Evolutionary conservation across 805 yeast genomes (phyloP).

Genomic region (Komagataella pastoris): DNA sequence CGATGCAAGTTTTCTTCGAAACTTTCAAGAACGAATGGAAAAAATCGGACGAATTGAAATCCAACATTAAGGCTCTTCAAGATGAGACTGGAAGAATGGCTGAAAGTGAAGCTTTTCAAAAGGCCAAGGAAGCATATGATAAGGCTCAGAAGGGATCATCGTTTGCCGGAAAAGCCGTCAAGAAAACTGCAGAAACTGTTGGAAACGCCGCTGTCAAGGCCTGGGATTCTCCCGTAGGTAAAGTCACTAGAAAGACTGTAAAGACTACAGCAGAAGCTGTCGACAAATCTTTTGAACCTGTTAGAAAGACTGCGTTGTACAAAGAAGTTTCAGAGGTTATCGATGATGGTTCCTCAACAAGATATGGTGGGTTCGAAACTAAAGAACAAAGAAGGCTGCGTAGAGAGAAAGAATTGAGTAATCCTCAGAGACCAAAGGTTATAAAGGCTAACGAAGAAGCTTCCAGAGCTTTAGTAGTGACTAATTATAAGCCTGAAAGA

Average conservation of each 20-base stretch:
- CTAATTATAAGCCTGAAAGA: constrained; percentile 65
- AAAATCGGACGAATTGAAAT: constrained; percentile 80
- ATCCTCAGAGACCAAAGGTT: constrained; percentile 49
- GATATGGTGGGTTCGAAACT: constrained; percentile 86
- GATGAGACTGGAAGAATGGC: constrained; percentile 93
- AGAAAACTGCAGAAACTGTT: constrained; percentile 86
- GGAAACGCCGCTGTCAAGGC: constrained; percentile 84
- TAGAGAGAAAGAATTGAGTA: constrained; percentile 47
- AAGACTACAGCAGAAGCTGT: constrained; percentile 69
- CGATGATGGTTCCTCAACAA: constrained; percentile 79
- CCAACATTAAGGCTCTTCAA: constrained; percentile 85
- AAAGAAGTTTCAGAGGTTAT: constrained; percentile 81
- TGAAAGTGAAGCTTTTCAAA: constrained; percentile 86
- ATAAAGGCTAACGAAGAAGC: constrained; percentile 73
- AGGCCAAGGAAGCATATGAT: constrained; percentile 86
- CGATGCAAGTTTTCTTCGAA: constrained; percentile 84
- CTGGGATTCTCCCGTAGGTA: constrained; percentile 93
- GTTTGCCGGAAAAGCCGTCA: constrained; percentile 51
- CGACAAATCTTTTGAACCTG: constrained; percentile 87
- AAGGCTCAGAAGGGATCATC: constrained; percentile 64
- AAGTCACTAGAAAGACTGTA: constrained; percentile 80
- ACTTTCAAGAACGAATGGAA: constrained; percentile 88
- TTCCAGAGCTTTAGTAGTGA: constrained; percentile 70
- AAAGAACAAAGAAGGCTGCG: constrained; percentile 70
- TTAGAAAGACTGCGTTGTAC: constrained; percentile 79